Evolutionary conservation across 2,329 filamentous ascomycete genomes (phyloP).

Genomic region (Amauroascus verrucosus): DNA sequence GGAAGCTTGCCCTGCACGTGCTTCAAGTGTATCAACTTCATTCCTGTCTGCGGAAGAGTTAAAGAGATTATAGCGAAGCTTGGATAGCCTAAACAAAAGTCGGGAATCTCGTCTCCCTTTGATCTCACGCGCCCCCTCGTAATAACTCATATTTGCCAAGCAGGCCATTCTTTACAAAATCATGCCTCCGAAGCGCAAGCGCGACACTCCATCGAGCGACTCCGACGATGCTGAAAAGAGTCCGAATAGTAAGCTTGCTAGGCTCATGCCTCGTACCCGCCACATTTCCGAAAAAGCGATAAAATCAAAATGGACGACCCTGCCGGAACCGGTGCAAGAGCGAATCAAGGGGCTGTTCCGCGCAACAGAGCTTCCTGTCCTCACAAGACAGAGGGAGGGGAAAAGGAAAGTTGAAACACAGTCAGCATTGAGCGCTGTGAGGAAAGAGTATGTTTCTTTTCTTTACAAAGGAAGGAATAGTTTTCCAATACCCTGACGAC

Average conservation of each 20-base stretch:
- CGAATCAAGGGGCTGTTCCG: constrained; percentile 35
- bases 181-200: constrained; percentile 11
- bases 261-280: constrained; percentile 33
- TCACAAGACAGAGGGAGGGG: constrained; percentile 34
- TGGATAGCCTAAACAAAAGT: too few species aligned
- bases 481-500: background rate
- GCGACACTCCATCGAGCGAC: background rate
- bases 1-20: constrained; percentile 2
- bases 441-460: constrained; percentile 29
- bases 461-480: background rate
- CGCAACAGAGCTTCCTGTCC: constrained; percentile 35
- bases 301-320: constrained; percentile 38
- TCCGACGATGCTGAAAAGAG: constrained; percentile 2
- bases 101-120: too few species aligned
- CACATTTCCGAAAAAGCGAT: constrained; percentile 36
- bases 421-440: constrained; percentile 32
- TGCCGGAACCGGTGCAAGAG: constrained; percentile 35
- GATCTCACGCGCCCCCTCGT: too few species aligned
- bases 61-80: background rate
- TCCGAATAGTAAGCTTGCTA: constrained; percentile 23
- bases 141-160: too few species aligned
- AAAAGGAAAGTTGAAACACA: constrained; percentile 35
- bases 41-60: background rate
- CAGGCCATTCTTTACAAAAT: background rate
- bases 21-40: background rate